Conservation (phyloP, 495 filamentous ascomycete species). For the Bacidia gigantensis region DNA sequence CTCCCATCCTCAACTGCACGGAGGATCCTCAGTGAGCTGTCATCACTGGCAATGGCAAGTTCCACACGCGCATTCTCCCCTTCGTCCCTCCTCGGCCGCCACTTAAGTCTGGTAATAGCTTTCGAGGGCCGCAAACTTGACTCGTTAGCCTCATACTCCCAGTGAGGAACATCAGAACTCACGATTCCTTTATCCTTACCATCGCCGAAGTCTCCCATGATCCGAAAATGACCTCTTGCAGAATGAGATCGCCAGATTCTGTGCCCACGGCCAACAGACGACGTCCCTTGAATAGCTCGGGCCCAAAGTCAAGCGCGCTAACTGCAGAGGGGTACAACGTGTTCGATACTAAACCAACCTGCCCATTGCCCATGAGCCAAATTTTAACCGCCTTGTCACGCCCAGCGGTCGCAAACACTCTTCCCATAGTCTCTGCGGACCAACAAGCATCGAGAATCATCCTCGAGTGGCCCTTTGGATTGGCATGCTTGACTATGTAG, state of each 20-base stretch:
- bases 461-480: conserved; percentile 73
- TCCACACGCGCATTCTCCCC: conserved; percentile 25
- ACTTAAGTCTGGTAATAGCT: conserved; percentile 59
- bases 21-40: conserved; percentile 62
- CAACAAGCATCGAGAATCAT: conserved; percentile 84
- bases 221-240: conserved; percentile 29
- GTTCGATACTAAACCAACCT: conserved; percentile 33
- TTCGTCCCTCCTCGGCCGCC: conserved; percentile 43
- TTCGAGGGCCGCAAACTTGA: conserved; percentile 47
- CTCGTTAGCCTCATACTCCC: background rate
- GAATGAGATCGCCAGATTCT: conserved; percentile 31
- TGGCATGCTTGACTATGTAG: conserved; percentile 45
- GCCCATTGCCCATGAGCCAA: conserved; percentile 40
- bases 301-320: conserved; percentile 63
- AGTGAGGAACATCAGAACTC: background rate
- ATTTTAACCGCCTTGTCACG: conserved; percentile 76
- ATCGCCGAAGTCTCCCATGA: conserved; percentile 33
- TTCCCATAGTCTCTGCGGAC: conserved; percentile 40
- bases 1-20: conserved; percentile 5
- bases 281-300: conserved; percentile 23
- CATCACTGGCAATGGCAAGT: conserved; percentile 71
- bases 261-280: conserved; percentile 54
- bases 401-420: conserved; percentile 70
- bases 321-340: conserved; percentile 46
- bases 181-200: conserved; percentile 5